phyloP scores from a whole-genome alignment of 2,329 filamentous ascomycete genomes.

The Monilinia aucupariae region DNA sequence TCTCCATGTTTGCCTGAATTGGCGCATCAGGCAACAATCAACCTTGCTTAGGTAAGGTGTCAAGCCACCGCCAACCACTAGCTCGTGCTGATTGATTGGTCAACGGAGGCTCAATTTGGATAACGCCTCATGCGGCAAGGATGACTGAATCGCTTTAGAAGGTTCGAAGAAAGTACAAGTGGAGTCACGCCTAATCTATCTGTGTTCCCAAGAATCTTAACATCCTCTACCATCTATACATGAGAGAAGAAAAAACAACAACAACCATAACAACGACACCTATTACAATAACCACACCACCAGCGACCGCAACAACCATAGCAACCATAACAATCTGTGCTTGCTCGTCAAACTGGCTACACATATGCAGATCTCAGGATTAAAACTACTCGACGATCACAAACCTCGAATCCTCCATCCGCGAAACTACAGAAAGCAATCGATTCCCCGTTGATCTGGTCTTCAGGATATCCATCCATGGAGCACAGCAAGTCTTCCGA shows the following conservation, averaged over 20 bases:
- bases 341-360: neutral
- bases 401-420: neutral
- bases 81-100: neutral
- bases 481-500: neutral
- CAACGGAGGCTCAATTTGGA: neutral
- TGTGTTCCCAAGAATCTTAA: neutral
- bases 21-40: neutral
- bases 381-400: neutral
- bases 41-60: neutral
- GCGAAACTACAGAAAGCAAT: neutral
- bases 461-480: neutral
- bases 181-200: too few species aligned
- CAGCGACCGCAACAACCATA: neutral
- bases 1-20: constrained; percentile 2
- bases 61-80: neutral
- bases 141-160: neutral
- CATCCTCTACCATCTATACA: neutral
- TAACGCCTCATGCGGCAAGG: neutral
- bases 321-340: neutral
- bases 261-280: neutral
- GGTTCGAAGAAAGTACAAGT: neutral
- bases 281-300: neutral
- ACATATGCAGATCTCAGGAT: neutral
- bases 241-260: neutral
- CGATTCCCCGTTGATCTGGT: neutral